Conservation (phyloP, 805 yeast species). For the Cyberlindnera euphorbiae region DNA sequence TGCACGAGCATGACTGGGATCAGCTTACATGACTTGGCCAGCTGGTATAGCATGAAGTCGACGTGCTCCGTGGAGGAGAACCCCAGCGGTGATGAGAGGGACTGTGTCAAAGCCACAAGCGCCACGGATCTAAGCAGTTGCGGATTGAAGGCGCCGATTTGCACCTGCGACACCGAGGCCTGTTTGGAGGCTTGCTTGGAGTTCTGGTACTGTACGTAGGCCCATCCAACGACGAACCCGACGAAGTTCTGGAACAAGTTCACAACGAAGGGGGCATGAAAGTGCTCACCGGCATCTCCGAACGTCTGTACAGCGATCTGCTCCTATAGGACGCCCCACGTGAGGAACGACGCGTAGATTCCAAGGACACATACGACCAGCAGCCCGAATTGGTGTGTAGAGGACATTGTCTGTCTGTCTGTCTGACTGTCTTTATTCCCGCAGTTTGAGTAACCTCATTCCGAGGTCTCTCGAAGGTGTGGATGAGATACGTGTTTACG, state of each 20-base stretch:
- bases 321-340: conserved; percentile 94
- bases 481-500: too few species aligned
- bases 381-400: conserved; percentile 4
- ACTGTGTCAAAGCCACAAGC: conserved; percentile 46
- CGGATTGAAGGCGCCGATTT: conserved; percentile 17
- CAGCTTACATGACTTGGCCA: conserved; percentile 91
- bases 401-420: conserved; percentile 1
- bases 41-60: conserved; percentile 75
- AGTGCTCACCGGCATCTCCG: conserved; percentile 48
- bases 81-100: conserved; percentile 80
- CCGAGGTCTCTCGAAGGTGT: too few species aligned
- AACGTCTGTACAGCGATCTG: conserved; percentile 74
- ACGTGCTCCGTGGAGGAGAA: conserved; percentile 75
- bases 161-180: too few species aligned
- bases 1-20: conserved; percentile 93
- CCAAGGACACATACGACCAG: conserved; percentile 43
- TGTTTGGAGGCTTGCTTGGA: not conserved
- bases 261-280: conserved; percentile 75
- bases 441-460: too few species aligned
- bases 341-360: conserved; percentile 77
- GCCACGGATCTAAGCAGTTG: conserved; percentile 19
- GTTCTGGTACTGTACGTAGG: conserved; percentile 41
- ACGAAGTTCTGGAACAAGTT: conserved; percentile 69
- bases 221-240: conserved; percentile 64
- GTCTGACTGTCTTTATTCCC: not conserved